Base-by-base conservation (phyloP, 768 basidiomycete genomes). In the Dentipellis fragilis region DNA sequence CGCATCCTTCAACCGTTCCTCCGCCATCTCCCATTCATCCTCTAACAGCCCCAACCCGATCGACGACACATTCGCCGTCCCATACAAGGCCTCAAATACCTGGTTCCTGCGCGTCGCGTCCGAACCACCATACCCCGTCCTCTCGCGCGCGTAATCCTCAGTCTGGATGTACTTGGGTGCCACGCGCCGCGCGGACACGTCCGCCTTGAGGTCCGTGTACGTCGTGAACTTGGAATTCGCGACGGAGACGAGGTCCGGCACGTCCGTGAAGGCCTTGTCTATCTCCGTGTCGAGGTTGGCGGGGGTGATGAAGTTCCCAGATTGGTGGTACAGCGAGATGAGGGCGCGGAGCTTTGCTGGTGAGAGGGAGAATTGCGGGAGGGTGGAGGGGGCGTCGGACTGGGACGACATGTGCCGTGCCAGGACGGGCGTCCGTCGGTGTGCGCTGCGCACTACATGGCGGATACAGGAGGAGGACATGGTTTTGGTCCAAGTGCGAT, bases 281-380 rank as follows among this genome's bases (percentile, higher is more conserved):
- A 90, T 89, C 55, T 71, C 72, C 19, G 75, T 63, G 17, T 78
- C 75, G 34, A 92, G 79, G 63, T 79, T 89, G 59, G 87, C 84
- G 19, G 73, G 72, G 10, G 87, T 87, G 59, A 92, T 77, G 72
- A 87, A 89, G 2, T 73, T 71, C 55, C 80, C 80, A 50, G 83
- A 71, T 70, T 88, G 80, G 72, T 92, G 88, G 72, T 90, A 91
- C 53, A 91, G 78, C 10, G 81, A 76, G 59, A 89, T 77, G 59
- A 90, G 81, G 3, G 86, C 83, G 57, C 85, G 84, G 73, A 89
- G 74, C 70, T 72, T 76, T 19, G 77, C 72, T 2, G 75, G 73
- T 2, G 84, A 74, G 4, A 85, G 75, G n/a, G 69, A 63, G 51
- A 61, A 55, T 16, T 54, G 49, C 3, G 62, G 56, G 40, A 55